phyloP scores from a whole-genome alignment of 768 basidiomycete genomes.

The Sarcomyxa edulis region DNA sequence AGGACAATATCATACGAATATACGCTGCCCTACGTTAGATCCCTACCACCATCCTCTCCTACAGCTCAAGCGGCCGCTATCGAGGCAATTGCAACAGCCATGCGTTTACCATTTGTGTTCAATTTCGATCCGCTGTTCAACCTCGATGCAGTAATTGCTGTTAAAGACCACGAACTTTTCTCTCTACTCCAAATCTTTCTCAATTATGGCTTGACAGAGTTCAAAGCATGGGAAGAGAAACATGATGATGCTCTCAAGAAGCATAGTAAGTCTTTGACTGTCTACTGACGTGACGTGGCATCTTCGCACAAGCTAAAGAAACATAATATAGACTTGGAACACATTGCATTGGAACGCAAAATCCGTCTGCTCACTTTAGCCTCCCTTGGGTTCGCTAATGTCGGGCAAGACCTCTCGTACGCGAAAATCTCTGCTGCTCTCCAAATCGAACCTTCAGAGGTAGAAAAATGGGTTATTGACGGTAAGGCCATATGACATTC shows the following conservation, averaged over 20 bases:
- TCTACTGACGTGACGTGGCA: too few species aligned
- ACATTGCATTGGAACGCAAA: conserved; percentile 64
- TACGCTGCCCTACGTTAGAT: conserved; percentile 53
- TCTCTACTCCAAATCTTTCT: conserved; percentile 74
- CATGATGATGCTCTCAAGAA: conserved; percentile 47
- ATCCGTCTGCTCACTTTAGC: conserved; percentile 74
- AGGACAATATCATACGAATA: conserved; percentile 66
- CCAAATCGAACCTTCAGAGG: conserved; percentile 57
- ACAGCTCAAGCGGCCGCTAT: conserved; percentile 48
- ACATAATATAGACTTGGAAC: conserved; percentile 61
- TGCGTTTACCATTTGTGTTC: conserved; percentile 63
- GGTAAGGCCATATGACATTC: conserved; percentile 34
- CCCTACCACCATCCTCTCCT: conserved; percentile 51
- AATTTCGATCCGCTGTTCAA: conserved; percentile 81
- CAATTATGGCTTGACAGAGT: conserved; percentile 56
- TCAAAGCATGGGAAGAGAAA: conserved; percentile 50
- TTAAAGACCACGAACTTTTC: conserved; percentile 68
- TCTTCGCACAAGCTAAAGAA: too few species aligned
- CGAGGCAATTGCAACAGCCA: conserved; percentile 56
- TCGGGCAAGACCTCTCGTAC: conserved; percentile 72
- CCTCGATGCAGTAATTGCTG: conserved; percentile 61
- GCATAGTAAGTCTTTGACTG: conserved; percentile 47
- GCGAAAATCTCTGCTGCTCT: conserved; percentile 60
- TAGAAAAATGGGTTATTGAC: conserved; percentile 87
- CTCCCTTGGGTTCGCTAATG: conserved; percentile 69